Evolutionary conservation across 257 asterid species (phyloP).

Genomic region (Solanum chmielewskii): DNA sequence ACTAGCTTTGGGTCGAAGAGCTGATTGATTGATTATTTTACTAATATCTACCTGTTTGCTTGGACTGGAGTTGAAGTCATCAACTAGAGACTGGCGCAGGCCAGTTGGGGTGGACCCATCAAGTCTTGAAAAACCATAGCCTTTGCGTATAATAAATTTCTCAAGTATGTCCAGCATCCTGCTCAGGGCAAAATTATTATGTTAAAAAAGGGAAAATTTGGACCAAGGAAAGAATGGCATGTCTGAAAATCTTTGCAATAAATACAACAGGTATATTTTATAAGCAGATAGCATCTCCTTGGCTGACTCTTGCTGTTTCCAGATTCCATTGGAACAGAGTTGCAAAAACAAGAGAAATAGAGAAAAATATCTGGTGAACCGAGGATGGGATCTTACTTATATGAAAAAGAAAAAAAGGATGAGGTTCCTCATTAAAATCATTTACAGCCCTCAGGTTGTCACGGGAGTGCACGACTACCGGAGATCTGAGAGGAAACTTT

Average conservation of each 20-base stretch:
- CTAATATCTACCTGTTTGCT: constrained; percentile 72
- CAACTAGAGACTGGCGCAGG: constrained; percentile 81
- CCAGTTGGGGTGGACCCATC: constrained; percentile 91
- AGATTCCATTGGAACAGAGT: background rate
- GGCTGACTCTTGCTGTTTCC: background rate
- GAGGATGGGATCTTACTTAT: background rate
- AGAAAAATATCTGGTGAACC: background rate
- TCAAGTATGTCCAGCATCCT: constrained; percentile 97
- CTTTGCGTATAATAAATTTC: constrained; percentile 84
- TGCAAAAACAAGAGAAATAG: background rate
- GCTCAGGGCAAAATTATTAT: background rate
- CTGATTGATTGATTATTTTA: background rate
- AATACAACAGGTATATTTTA: background rate
- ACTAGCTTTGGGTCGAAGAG: background rate
- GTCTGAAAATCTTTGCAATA: background rate
- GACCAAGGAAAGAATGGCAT: background rate
- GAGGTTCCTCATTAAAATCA: background rate
- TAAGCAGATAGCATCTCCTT: background rate
- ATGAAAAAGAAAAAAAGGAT: background rate
- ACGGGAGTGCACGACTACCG: background rate
- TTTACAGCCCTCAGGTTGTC: background rate
- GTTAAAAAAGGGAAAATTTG: background rate
- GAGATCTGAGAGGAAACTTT: background rate
- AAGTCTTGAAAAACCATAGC: constrained; percentile 77
- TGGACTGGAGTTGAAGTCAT: constrained; percentile 85